Evolutionary conservation across 1,284 basidiomycete genomes (phyloP), one percentile per base, ranked within the genome.

Genomic region (Wolfiporia cocos): DNA sequence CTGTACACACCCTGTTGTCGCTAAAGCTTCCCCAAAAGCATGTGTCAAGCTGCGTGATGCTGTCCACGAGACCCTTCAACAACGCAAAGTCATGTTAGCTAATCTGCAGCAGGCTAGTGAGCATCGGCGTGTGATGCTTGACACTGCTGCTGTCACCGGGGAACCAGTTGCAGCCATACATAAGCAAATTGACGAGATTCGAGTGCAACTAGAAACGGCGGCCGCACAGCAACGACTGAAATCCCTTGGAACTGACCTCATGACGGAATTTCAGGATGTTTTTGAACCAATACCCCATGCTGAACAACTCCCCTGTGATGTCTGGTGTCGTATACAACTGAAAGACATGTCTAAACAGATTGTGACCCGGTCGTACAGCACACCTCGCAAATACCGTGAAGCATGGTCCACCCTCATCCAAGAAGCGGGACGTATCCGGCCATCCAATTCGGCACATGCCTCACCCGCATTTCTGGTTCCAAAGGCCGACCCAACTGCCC

Each of bases 381-480:
- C 15, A n/a, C 33, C 41, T 9, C n/a, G 34, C 3, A 42, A 36
- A n/a, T 42, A 36, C 26, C 19, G 20, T 7, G 41, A 42, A n/a
- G 34, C 41, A 4, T 42, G 41, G 41, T 22, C 19, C 12, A 47
- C 49, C 12, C 33, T 51, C 1, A 41, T 51, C 7, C 37, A 44
- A 15, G 39, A 51, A 42, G 48, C 49, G 3, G 48, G 49, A 3
- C 37, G 44, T 2, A 51, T 51, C 9, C 24, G 48, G 7, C 49
- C 47, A 1, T 51, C 48, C 2, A 38, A 33, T 18, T 47, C 41
- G 0, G 44, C 47, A 0, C 57, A 52, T 34, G 54, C 58, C 0
- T 68, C 63, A 0, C 67, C 66, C 0, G 55, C 64, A 0, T 69
- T 70, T 46, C 42, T 69, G 4, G 56, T 67, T 2, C 65, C 66